Base-by-base conservation (phyloP, 2,329 filamentous ascomycete genomes). In the Curvularia sp. region DNA sequence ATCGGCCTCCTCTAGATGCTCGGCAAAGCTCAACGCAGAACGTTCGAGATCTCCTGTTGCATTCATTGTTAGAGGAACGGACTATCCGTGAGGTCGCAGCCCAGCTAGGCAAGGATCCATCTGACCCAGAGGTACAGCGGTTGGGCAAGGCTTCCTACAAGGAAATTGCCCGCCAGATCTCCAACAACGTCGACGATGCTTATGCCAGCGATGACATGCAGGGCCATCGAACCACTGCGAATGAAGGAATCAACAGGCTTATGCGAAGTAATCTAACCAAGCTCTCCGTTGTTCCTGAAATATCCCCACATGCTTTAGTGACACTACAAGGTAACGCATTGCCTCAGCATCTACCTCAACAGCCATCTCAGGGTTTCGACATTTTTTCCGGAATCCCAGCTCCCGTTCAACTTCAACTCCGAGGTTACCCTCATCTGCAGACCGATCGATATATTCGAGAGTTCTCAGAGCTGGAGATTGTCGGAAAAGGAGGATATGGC, bases 401-500 rank as follows among this genome's bases (percentile, higher is more conserved):
- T 13, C 61, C 66, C 5, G 43, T 65, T 13, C 57, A 66, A 7
- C 30, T 68, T 6, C 66, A 68, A 22, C 60, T 76, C 12, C 67
- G 66, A 12, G 65, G 64, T 9, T 72, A 74, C 35, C 70, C 72
- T 35, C 71, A 69, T 30, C 49, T 75, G 6, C 69, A 75, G 24
- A 71, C 66, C 4, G 67, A 75, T 55, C 68, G 73, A 18, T 77
- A 77, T 58, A 60, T 60, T 10, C 65, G 68, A 18, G 74, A 77
- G 33, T 77, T 75, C 50, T 59, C 68, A 0, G 71, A 77, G 53
- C 69, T 88, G 12, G 80, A 79, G 18, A 69, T 86, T 1, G 79
- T 90, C 3, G 88, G 88, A 1, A 87, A 84, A 69, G 88, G 88
- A 13, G 88, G 87, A 0, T 90, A 88, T 67, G 87, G 87, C 1